Evolutionary conservation across 805 yeast genomes (phyloP).

Genomic region (Lipomyces orientalis): DNA sequence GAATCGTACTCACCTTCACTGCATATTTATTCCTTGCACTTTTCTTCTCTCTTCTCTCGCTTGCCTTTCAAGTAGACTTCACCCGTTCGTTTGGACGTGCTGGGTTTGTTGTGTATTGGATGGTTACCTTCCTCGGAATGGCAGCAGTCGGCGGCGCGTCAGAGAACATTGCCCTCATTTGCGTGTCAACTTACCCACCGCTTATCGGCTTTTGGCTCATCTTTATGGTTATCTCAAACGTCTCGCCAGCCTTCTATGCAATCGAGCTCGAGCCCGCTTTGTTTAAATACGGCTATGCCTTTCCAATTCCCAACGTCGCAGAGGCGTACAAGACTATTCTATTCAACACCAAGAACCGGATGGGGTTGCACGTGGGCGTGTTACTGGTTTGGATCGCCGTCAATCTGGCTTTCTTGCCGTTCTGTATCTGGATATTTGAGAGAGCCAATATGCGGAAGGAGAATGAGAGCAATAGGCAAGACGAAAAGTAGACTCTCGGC

Average conservation of each 20-base stretch:
- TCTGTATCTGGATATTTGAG: constrained; percentile 20
- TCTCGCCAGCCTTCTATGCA: constrained; percentile 72
- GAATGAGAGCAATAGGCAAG: background rate
- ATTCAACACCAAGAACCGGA: constrained; percentile 59
- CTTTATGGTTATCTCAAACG: constrained; percentile 70
- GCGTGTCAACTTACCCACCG: constrained; percentile 64
- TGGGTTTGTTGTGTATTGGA: constrained; percentile 79
- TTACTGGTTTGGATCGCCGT: constrained; percentile 65
- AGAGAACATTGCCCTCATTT: constrained; percentile 64
- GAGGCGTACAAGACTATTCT: constrained; percentile 66
- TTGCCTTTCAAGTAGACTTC: constrained; percentile 71
- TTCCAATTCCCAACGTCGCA: constrained; percentile 71
- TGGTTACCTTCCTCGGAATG: constrained; percentile 69
- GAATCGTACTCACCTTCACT: constrained; percentile 57
- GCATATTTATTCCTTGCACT: constrained; percentile 64
- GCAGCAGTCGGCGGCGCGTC: constrained; percentile 77
- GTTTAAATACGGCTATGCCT: constrained; percentile 67
- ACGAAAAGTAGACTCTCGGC: too few species aligned
- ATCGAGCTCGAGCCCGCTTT: constrained; percentile 62
- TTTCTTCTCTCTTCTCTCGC: constrained; percentile 62
- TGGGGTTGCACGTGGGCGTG: constrained; percentile 68
- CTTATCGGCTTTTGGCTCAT: constrained; percentile 72
- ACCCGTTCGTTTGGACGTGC: constrained; percentile 63
- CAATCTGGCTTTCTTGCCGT: constrained; percentile 41
- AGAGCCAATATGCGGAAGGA: background rate